phyloP scores from a whole-genome alignment of 1,284 basidiomycete species.

The Microbotryum lychnidis-dioicae region DNA sequence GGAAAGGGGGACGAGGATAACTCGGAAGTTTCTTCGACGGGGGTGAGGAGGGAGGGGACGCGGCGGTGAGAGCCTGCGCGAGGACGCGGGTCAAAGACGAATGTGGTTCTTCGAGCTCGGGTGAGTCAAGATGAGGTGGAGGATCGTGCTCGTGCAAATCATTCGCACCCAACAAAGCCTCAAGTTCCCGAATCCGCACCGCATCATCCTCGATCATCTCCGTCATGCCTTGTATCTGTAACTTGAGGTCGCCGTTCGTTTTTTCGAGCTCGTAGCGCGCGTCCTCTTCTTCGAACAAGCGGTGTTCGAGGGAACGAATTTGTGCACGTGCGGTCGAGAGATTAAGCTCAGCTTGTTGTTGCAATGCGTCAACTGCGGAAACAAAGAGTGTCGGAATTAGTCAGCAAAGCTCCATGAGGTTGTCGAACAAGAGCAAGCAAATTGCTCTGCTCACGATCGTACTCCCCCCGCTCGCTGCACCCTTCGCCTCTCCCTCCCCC shows the following conservation, averaged over 20 bases:
- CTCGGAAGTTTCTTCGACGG: background rate
- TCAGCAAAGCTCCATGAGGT: too few species aligned
- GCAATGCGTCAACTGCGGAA: conserved; percentile 13
- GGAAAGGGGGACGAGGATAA: conserved; percentile 12
- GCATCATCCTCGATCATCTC: conserved; percentile 23
- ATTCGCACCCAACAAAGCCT: background rate
- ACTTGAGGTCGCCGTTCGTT: conserved; percentile 28
- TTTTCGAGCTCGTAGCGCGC: conserved; percentile 23
- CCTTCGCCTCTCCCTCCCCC: background rate
- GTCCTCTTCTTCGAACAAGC: conserved; percentile 22
- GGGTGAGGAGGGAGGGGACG: background rate
- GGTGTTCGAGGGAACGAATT: conserved; percentile 30
- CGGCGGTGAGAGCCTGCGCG: background rate
- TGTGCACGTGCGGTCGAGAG: conserved; percentile 24
- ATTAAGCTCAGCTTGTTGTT: conserved; percentile 29
- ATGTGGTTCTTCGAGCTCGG: background rate
- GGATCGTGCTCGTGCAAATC: background rate
- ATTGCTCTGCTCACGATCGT: too few species aligned
- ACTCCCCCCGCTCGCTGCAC: background rate
- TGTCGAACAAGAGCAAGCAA: too few species aligned
- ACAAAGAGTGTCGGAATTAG: too few species aligned
- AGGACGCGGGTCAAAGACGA: background rate
- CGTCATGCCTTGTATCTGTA: conserved; percentile 24
- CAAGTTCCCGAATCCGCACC: conserved; percentile 1
- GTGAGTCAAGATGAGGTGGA: conserved; percentile 3